Evolutionary conservation across 2,329 filamentous ascomycete species (phyloP).

Genomic region (Xylaria arbuscula): DNA sequence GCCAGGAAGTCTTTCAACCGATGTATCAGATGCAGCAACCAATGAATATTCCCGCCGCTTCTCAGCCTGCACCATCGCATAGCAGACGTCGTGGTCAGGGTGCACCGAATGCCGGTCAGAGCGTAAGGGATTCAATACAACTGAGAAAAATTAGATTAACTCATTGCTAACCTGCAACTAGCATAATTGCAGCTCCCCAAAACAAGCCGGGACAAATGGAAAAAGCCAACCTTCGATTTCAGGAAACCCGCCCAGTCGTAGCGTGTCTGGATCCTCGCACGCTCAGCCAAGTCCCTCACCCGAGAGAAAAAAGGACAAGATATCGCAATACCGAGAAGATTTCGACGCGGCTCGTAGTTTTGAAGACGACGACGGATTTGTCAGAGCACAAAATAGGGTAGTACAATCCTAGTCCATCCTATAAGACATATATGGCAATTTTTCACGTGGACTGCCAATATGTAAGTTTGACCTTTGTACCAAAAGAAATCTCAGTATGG

Average conservation of each 20-base stretch:
- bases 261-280: not conserved
- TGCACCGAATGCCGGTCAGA: not conserved
- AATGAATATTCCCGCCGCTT: not conserved
- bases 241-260: not conserved
- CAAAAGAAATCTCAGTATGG: too few relatives aligned
- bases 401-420: too few relatives aligned
- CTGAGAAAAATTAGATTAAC: not conserved
- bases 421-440: not conserved
- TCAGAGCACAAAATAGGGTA: not conserved
- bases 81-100: not conserved
- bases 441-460: not conserved
- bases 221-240: not conserved
- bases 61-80: not conserved
- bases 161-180: not conserved
- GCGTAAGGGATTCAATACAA: not conserved
- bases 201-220: not conserved
- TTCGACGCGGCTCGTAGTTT: slow-evolving; percentile 15
- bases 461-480: too few relatives aligned
- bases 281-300: not conserved
- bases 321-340: not conserved
- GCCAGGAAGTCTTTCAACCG: not conserved
- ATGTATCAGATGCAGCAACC: not conserved
- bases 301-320: not conserved
- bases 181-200: not conserved
- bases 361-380: not conserved